Evolutionary conservation across 179 eudicot species (phyloP), one percentile per base, ranked within the genome.

Genomic region (Camellia oleifera): DNA sequence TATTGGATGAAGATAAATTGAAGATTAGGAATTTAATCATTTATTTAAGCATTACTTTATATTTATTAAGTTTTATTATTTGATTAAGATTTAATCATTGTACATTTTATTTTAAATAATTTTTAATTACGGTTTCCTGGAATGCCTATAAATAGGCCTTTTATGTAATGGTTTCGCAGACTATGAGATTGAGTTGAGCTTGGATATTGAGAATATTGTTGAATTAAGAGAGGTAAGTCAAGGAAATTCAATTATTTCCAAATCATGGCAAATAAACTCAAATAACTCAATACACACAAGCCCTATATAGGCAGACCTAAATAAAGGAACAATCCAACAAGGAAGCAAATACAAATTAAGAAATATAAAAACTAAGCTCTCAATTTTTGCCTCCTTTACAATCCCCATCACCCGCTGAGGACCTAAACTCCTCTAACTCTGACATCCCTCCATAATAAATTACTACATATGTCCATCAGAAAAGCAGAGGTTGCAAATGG

Each of bases 241-340:
- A 32, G 40, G 40, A 32, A 32, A 32, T 32, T 32, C 40, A 32
- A 32, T 32, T 67, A 67, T 13, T 14, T 5, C 13, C 48, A 67
- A 40, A 67, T 26, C 5, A 10, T 14, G 48, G 46, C 50, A 67
- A 40, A 40, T 2, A 67, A 67, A 67, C 46, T 67, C 40, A 32
- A 67, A 67, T 67, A 67, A 40, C 40, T n/a, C 40, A 15, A 42
- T 5, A 66, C 68, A 62, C 42, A 18, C 68, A 20, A 63, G 32
- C 54, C 6, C 6, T 52, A 52, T 52, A 52, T 52, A 52, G 46
- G 70, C 18, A 42, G 20, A 68, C 48, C n/a, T 68, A 68, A 2
- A 68, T 68, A 44, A 68, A 67, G 52, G 48, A 68, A 44, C 48
- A 40, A 67, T 67, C 71, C 71, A 11, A 40, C 40, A 40, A 67